These are phyloP conservation scores for Sungouiozyma ichnusensis DNA, from an alignment of 805 yeast genomes.

Conservation along the genomic window DNA sequence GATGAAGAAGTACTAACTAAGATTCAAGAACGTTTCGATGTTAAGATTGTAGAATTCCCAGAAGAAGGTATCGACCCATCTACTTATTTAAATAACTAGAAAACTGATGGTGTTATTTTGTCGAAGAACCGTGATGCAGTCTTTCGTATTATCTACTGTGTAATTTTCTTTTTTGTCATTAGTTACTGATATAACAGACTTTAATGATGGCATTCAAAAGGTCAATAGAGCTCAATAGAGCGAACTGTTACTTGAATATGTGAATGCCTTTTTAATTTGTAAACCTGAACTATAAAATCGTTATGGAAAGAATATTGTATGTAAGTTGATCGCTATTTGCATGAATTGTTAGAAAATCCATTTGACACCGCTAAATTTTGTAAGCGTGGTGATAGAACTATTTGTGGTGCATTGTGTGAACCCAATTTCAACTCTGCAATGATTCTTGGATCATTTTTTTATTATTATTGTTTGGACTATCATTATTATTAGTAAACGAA, in stretches of 20 bases:
- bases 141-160: too few relatives aligned
- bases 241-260: too few relatives aligned
- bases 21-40: slow-evolving; percentile 96
- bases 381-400: background rate
- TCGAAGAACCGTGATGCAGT: too few relatives aligned
- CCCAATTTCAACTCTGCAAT: background rate
- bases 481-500: slow-evolving; percentile 4
- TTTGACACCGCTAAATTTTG: background rate
- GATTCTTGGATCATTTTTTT: background rate
- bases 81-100: slow-evolving; percentile 89
- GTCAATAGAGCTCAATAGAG: too few relatives aligned
- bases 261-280: background rate
- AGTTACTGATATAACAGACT: too few relatives aligned
- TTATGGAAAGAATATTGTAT: background rate
- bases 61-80: slow-evolving; percentile 97
- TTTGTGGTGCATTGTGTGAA: background rate
- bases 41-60: slow-evolving; percentile 88
- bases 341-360: background rate
- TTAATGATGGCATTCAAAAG: too few relatives aligned
- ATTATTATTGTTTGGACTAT: background rate
- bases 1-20: slow-evolving; percentile 84
- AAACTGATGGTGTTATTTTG: too few relatives aligned
- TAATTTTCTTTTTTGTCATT: too few relatives aligned
- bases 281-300: background rate
- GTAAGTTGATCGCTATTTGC: background rate